Evolutionary conservation across 441 rosid species (phyloP), one percentile per base, ranked within the genome.

Genomic region (Isatis lusitanica): DNA sequence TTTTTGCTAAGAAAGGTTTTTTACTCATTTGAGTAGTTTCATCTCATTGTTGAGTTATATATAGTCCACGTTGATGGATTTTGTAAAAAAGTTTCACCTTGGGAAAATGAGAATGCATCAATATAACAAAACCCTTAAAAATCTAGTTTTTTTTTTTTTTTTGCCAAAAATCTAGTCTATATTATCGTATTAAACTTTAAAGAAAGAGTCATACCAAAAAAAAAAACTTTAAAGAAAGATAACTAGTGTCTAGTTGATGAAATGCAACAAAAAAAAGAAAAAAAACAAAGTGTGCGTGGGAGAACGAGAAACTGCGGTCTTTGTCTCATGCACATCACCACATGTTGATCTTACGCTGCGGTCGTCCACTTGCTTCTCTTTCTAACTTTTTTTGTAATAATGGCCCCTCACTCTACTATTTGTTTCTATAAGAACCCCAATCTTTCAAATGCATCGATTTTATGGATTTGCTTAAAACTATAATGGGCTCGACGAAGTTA

Each of bases 301-400:
- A 60, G 44, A 43, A 51, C 50, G 69, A 61, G 74, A 68, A 74
- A 61, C 18, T 12, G 39, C 10, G 48, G 46, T 30, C 47, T 18
- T 60, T 56, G 78, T 60, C 73, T 43, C 63, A 51, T 42, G 68
- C 57, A 59, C 48, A 67, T 21, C 73, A 33, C 31, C 78, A 74
- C 73, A 74, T 67, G 68, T 30, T 67, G 39, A 39, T 65, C 50
- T 73, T 65, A 11, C 31, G 42, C 59, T 16, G 9, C 10, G 55
- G 44, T 59, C 68, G 47, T 60, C 73, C 68, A 42, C 68, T 60
- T 52, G 63, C 24, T 33, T 21, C 9, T 15, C 4, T 30, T 60
- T 36, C 50, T 15, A n/a, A n/a, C n/a, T 75, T 50, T 53, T 10
- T 4, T 53, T 28, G 59, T 53, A 33, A 1, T 30, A 17, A 8